A percentile compares a stretch with the other conserved stretches of the same genome.
These are phyloP conservation scores for Backusella circina DNA, from an alignment of 192 early-diverging fungal species.

Conservation along the genomic window DNA sequence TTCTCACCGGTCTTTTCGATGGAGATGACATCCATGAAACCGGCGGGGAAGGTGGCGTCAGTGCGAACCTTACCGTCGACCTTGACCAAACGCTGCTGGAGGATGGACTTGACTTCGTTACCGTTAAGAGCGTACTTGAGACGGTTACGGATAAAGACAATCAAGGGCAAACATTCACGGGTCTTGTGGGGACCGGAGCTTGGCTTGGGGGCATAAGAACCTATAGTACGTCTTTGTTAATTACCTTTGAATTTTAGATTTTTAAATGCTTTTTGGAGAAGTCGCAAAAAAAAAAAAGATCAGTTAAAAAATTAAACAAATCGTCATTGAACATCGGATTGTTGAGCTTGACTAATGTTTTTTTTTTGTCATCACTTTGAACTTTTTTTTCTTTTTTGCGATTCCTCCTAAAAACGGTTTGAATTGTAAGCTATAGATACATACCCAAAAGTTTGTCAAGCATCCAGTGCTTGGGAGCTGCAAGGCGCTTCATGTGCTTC, in stretches of 20 bases:
- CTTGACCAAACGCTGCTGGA: too few relatives aligned
- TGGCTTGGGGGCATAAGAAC: constrained; percentile 81
- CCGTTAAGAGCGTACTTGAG: constrained; percentile 99
- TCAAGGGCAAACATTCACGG: constrained; percentile 96
- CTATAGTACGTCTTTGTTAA: too few relatives aligned
- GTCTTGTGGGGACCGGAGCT: constrained; percentile 99
- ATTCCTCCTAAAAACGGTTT: too few relatives aligned
- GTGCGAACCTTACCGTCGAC: too few relatives aligned
- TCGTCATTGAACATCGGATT: constrained; percentile 25
- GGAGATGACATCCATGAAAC: constrained; percentile 94
- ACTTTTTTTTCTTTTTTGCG: too few relatives aligned
- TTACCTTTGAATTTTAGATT: too few relatives aligned
- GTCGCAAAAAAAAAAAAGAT: background rate
- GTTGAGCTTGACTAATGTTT: constrained; percentile 23
- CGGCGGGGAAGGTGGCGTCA: too few relatives aligned
- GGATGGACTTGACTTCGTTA: too few relatives aligned
- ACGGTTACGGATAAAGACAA: constrained; percentile 99
- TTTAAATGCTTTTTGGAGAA: too few relatives aligned
- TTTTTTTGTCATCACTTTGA: background rate
- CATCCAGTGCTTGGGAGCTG: constrained; percentile 99
- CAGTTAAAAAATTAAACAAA: constrained; percentile 9
- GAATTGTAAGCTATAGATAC: too few relatives aligned
- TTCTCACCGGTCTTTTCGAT: constrained; percentile 97
- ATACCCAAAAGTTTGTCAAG: constrained; percentile 99
- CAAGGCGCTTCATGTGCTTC: constrained; percentile 99